Conservation (phyloP, 129 eudicot species). For the Deinandra increscens region DNA sequence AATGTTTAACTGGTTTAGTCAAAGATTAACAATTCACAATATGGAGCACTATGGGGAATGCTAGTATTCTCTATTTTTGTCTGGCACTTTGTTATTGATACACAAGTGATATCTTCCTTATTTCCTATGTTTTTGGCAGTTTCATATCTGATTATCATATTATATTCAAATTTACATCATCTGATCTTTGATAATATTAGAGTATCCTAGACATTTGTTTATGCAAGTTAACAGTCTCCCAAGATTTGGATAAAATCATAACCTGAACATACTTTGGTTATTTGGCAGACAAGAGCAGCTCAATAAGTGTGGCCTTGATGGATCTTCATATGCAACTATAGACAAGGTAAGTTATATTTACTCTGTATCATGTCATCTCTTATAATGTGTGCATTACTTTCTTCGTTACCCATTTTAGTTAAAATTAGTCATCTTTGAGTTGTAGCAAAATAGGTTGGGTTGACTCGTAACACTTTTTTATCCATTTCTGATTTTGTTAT, state of each 20-base stretch:
- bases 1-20: conserved; percentile 29
- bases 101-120: background rate
- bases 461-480: too few relatives aligned
- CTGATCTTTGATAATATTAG: background rate
- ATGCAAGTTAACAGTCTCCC: background rate
- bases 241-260: background rate
- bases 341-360: conserved; percentile 50
- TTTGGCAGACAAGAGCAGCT: conserved; percentile 71
- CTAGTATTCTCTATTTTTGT: conserved; percentile 45
- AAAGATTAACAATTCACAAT: conserved; percentile 77
- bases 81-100: conserved; percentile 12
- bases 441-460: too few relatives aligned
- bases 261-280: conserved; percentile 13
- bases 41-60: conserved; percentile 95
- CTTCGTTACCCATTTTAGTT: background rate
- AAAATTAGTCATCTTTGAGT: background rate
- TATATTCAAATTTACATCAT: background rate
- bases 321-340: conserved; percentile 61
- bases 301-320: conserved; percentile 83
- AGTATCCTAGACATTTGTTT: conserved; percentile 4
- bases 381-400: background rate
- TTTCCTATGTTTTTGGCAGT: background rate
- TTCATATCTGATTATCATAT: conserved; percentile 2
- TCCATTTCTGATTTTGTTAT: too few relatives aligned
- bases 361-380: background rate